A percentile compares a stretch with the other conserved stretches of the same genome.
Conservation (phyloP, 257 asterid species). For the Nicotiana tomentosiformis region DNA sequence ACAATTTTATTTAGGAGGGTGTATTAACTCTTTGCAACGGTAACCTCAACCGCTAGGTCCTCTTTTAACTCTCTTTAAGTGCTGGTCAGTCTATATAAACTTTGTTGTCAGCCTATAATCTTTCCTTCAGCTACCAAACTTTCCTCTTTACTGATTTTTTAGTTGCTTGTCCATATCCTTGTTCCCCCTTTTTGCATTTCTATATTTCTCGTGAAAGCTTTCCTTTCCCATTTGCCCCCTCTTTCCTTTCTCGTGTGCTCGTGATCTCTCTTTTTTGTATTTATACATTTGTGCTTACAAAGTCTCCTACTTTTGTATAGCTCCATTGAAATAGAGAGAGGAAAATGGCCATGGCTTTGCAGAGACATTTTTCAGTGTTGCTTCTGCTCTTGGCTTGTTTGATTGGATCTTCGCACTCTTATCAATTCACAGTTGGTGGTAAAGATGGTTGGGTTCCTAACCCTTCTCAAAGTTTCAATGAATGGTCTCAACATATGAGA, state of each 20-base stretch:
- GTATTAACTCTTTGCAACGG: neutral
- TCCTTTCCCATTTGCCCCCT: neutral
- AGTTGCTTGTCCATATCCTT: neutral
- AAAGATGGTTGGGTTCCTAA: conserved; percentile 50
- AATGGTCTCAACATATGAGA: conserved; percentile 59
- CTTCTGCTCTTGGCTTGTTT: conserved; percentile 15
- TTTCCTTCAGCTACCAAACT: neutral
- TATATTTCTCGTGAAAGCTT: neutral
- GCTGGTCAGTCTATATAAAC: neutral
- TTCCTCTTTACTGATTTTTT: neutral
- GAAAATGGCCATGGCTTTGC: neutral
- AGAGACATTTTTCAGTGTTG: neutral
- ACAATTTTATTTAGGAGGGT: no score
- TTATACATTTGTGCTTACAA: no score
- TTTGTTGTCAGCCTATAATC: neutral
- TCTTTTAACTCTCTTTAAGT: neutral
- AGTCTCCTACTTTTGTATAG: neutral
- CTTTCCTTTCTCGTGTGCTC: no score
- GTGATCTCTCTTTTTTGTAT: no score
- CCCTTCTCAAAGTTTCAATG: conserved; percentile 42
- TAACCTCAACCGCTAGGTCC: neutral
- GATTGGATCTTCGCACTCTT: conserved; percentile 17
- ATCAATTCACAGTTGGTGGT: conserved; percentile 45
- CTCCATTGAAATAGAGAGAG: neutral
- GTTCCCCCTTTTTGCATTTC: neutral